Evolutionary conservation across 352 stramenopile genomes (phyloP).

Genomic region (Phytophthora hibernalis): DNA sequence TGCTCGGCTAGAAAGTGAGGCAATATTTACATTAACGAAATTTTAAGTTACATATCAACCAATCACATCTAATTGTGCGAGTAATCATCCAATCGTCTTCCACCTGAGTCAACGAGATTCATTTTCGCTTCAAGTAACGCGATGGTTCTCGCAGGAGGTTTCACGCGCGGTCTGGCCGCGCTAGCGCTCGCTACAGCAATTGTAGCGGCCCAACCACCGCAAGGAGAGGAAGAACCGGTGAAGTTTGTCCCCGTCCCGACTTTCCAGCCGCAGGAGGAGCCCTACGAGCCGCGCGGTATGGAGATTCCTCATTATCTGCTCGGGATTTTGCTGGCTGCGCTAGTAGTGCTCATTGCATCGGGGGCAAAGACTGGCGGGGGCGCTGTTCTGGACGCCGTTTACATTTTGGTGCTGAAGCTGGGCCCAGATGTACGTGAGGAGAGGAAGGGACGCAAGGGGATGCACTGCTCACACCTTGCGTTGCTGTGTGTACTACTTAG

Average conservation of each 20-base stretch:
- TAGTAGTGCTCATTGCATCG: constrained; percentile 74
- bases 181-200: constrained; percentile 15
- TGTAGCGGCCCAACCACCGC: constrained; percentile 2
- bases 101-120: constrained; percentile 1
- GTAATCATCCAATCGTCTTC: constrained; percentile 4
- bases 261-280: constrained; percentile 22
- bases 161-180: constrained; percentile 14
- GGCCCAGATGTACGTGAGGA: constrained; percentile 62
- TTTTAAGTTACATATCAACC: not conserved
- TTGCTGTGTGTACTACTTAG: constrained; percentile 20
- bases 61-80: not conserved
- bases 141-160: constrained; percentile 8
- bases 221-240: constrained; percentile 27
- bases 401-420: constrained; percentile 92
- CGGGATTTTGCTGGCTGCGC: constrained; percentile 36
- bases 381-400: constrained; percentile 93
- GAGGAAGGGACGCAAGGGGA: not conserved
- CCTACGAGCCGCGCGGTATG: constrained; percentile 25
- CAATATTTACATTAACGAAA: constrained; percentile 22
- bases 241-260: constrained; percentile 36
- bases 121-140: constrained; percentile 24
- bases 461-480: not conserved
- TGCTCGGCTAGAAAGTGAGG: constrained; percentile 20
- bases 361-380: constrained; percentile 83
- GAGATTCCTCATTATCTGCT: constrained; percentile 39